Base-by-base conservation (phyloP, 495 filamentous ascomycete species). In the Neurospora sp. region DNA sequence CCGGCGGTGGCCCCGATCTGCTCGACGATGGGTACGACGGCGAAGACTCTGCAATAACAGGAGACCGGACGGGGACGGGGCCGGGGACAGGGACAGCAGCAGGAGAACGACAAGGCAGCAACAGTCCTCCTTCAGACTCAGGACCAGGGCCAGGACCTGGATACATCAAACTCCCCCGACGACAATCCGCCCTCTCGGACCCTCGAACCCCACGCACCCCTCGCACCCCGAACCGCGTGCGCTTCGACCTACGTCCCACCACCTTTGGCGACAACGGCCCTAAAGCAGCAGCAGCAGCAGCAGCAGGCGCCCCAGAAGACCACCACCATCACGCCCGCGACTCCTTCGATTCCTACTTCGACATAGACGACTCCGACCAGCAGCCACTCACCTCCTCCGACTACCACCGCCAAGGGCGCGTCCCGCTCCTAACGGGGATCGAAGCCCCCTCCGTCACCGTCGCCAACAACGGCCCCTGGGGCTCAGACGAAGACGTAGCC, bases 371-470 rank as follows among this genome's bases (percentile, higher is more conserved):
- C 53, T 61, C 53, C 0, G 22, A 31, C 61, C 44, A 12, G 48
- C 39, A n/a, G 37, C 73, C 74, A 74, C 71, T 77, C 27, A 35
- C 65, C 31, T 59, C 69, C n/a, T 2, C 12, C 22, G 85, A 86
- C 69, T 77, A 73, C 12, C 69, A 70, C 14, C 74, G 69, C 31
- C 91, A 80, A n/a, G 75, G 80, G 44, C 85, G 88, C 68, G 84
- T 89, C 20, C 95, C 95, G 68, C 85, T 98, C 39, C 83, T 98
- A 61, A 96, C 93, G 16, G 89, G 89, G 71, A 93, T 97, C 74
- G 91, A 96, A 82, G 94, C 94, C 16, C 94, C 94, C 18, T 92
- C 91, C 70, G 89, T 97, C n/a, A 88, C 93, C 5, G 81, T 96
- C n/a, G 93, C 93, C 38, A 89, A 83, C 73, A 77, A 73, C 16